phyloP scores from a whole-genome alignment of 1,284 basidiomycete species.

The Earliella scabrosa region DNA sequence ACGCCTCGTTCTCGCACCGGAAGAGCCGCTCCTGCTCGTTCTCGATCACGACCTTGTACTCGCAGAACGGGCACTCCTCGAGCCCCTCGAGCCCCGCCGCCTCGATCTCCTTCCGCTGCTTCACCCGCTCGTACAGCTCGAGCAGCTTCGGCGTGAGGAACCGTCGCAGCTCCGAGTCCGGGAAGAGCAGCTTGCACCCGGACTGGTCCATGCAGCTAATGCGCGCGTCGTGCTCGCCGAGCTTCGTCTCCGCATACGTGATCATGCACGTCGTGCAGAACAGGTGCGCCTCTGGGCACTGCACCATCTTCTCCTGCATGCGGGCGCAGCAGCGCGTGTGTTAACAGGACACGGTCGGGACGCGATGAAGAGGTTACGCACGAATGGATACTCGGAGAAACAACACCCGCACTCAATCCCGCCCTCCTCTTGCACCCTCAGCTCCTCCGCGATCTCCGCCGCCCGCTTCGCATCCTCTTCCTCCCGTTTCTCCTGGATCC shows the following conservation, averaged over 20 bases:
- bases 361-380: slow-evolving; percentile 43
- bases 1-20: slow-evolving; percentile 74
- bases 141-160: slow-evolving; percentile 67
- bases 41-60: slow-evolving; percentile 82
- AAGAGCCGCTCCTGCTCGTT: slow-evolving; percentile 80
- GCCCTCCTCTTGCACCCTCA: slow-evolving; percentile 35
- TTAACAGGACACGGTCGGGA: neutral
- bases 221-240: slow-evolving; percentile 44
- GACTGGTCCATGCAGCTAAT: slow-evolving; percentile 84
- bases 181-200: slow-evolving; percentile 72
- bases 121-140: slow-evolving; percentile 75
- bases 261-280: slow-evolving; percentile 57
- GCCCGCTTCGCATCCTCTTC: slow-evolving; percentile 36
- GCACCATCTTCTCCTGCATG: slow-evolving; percentile 75
- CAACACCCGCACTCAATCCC: slow-evolving; percentile 86
- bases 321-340: neutral
- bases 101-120: slow-evolving; percentile 78
- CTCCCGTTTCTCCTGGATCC: slow-evolving; percentile 43
- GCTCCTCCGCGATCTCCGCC: slow-evolving; percentile 42
- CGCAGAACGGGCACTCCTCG: slow-evolving; percentile 88
- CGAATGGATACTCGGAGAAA: slow-evolving; percentile 72
- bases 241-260: slow-evolving; percentile 37
- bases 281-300: slow-evolving; percentile 75
- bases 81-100: slow-evolving; percentile 72
- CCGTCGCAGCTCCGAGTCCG: slow-evolving; percentile 66